These are phyloP conservation scores for Monotropa hypopitys DNA, from an alignment of 179 eudicot species.

Conservation along the genomic window DNA sequence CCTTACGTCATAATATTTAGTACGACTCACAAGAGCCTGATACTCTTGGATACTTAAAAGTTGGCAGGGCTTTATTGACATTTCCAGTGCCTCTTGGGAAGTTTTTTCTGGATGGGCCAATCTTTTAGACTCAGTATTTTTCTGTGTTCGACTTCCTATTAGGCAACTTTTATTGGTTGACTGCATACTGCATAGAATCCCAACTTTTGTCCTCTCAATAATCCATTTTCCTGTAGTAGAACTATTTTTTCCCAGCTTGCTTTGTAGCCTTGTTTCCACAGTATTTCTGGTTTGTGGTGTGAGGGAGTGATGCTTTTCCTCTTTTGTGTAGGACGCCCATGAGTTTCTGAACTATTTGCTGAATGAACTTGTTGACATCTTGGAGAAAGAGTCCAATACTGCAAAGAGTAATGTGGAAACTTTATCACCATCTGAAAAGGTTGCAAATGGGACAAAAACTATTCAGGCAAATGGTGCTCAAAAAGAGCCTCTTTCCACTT, in stretches of 20 bases:
- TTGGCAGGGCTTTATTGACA: background rate
- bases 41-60: background rate
- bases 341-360: constrained; percentile 87
- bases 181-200: background rate
- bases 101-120: background rate
- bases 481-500: constrained; percentile 70
- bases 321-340: constrained; percentile 71
- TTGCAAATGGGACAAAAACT: constrained; percentile 47
- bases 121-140: background rate
- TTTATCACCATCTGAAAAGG: constrained; percentile 37
- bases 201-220: background rate
- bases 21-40: background rate
- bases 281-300: background rate
- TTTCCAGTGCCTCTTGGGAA: background rate
- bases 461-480: constrained; percentile 30
- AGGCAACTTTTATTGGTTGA: background rate
- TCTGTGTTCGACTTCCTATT: background rate
- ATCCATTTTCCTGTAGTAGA: background rate
- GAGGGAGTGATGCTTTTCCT: background rate
- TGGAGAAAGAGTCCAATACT: constrained; percentile 72
- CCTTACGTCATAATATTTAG: background rate
- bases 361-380: constrained; percentile 86
- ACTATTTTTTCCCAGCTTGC: background rate
- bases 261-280: background rate
- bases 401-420: constrained; percentile 31